These are phyloP conservation scores for Glaciozyma antarctica DNA, from an alignment of 768 basidiomycete genomes.

Conservation along the genomic window DNA sequence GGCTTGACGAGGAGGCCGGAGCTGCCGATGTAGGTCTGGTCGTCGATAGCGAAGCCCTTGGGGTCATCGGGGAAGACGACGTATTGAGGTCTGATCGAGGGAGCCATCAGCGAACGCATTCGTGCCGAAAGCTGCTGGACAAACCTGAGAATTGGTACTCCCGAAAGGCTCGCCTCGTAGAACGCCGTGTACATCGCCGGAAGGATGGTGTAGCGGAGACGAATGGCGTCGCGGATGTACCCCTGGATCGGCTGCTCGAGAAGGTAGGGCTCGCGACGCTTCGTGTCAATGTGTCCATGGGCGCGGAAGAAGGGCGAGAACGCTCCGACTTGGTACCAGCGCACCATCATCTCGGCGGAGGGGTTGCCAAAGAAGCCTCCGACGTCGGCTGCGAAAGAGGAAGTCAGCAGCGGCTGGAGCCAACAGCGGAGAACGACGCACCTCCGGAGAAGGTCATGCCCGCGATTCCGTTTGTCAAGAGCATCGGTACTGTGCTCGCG, in stretches of 20 bases:
- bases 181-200: conserved; percentile 98
- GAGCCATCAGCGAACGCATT: background rate
- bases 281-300: conserved; percentile 86
- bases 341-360: conserved; percentile 80
- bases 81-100: conserved; percentile 70
- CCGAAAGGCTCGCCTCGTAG: conserved; percentile 70
- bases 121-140: background rate
- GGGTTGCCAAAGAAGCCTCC: conserved; percentile 99
- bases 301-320: conserved; percentile 98
- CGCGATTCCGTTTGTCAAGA: conserved; percentile 72
- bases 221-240: conserved; percentile 65
- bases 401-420: conserved; percentile 6
- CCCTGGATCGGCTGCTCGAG: conserved; percentile 80
- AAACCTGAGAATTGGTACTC: conserved; percentile 57
- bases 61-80: conserved; percentile 83
- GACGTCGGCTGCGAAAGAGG: conserved; percentile 66
- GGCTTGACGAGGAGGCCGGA: conserved; percentile 89
- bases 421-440: conserved; percentile 44
- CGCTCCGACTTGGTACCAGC: conserved; percentile 93
- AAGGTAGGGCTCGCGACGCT: conserved; percentile 90
- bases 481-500: conserved; percentile 85
- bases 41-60: conserved; percentile 76
- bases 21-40: conserved; percentile 79
- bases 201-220: conserved; percentile 73
- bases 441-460: conserved; percentile 88